Conservation (phyloP, 768 basidiomycete species). For the Pleurotus eryngii region DNA sequence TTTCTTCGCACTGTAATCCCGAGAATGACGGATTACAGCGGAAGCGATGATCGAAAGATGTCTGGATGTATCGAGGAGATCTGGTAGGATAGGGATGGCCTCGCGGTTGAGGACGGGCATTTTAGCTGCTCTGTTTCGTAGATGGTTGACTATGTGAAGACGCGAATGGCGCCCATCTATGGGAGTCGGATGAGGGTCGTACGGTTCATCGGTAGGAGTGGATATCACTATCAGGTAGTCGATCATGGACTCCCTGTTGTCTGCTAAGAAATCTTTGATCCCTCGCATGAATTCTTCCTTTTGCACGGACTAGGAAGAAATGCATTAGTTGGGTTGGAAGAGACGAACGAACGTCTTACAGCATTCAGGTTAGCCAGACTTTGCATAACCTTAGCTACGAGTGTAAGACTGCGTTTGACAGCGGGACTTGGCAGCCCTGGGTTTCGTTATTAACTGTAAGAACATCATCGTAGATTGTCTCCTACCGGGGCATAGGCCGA, state of each 20-base stretch:
- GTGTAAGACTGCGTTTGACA: slow-evolving; percentile 76
- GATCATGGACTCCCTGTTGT: slow-evolving; percentile 65
- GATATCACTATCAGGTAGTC: slow-evolving; percentile 79
- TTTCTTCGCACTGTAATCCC: slow-evolving; percentile 34
- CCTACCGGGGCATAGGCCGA: slow-evolving; percentile 72
- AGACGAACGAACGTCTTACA: slow-evolving; percentile 35
- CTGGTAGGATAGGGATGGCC: slow-evolving; percentile 68
- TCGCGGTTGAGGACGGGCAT: slow-evolving; percentile 65
- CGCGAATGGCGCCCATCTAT: slow-evolving; percentile 46
- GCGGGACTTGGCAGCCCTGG: slow-evolving; percentile 63
- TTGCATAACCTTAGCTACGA: slow-evolving; percentile 88
- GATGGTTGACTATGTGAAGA: slow-evolving; percentile 47
- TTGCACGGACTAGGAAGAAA: slow-evolving; percentile 45
- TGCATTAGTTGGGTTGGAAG: not conserved
- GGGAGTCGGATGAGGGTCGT: slow-evolving; percentile 22
- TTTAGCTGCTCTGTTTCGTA: slow-evolving; percentile 52
- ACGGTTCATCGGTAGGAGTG: slow-evolving; percentile 38
- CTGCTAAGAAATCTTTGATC: slow-evolving; percentile 68
- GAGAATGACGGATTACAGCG: slow-evolving; percentile 66
- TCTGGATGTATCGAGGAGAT: slow-evolving; percentile 73
- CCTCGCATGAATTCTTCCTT: slow-evolving; percentile 84
- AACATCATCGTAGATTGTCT: not conserved
- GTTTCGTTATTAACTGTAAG: slow-evolving; percentile 10
- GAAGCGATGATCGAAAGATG: slow-evolving; percentile 77
- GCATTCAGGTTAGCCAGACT: slow-evolving; percentile 83